Evolutionary conservation across 805 yeast species (phyloP).

Genomic region (Saccharomyces cerevisiae): DNA sequence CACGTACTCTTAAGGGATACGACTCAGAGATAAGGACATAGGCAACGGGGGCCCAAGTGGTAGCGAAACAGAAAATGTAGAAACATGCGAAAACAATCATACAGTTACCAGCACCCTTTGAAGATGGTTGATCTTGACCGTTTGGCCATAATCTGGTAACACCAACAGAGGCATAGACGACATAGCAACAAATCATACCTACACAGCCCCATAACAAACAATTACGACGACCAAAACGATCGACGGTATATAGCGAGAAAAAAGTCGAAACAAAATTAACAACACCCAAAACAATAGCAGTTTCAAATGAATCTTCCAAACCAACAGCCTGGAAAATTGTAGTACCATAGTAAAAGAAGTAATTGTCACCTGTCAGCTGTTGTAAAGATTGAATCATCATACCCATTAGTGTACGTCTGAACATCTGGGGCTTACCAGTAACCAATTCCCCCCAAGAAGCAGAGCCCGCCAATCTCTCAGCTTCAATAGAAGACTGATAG

Average conservation of each 20-base stretch:
- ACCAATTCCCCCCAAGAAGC: constrained; percentile 60
- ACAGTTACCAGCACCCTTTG: constrained; percentile 52
- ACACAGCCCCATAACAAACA: constrained; percentile 40
- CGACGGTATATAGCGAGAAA: constrained; percentile 42
- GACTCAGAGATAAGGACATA: constrained; percentile 57
- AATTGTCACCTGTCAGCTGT: constrained; percentile 60
- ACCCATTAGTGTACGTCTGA: constrained; percentile 44
- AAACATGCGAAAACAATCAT: constrained; percentile 63
- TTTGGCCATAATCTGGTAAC: constrained; percentile 36
- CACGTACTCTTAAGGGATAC: constrained; percentile 60
- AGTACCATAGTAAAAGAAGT: constrained; percentile 60
- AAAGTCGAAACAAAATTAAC: constrained; percentile 53
- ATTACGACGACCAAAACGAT: constrained; percentile 45
- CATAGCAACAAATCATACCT: constrained; percentile 40
- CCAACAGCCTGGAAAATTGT: constrained; percentile 56
- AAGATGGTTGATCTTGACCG: constrained; percentile 35
- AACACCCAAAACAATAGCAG: constrained; percentile 50
- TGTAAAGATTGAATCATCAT: constrained; percentile 51
- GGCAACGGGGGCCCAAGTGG: constrained; percentile 64
- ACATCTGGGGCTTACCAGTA: constrained; percentile 59
- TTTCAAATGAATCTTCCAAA: constrained; percentile 47
- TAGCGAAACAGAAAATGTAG: constrained; percentile 60
- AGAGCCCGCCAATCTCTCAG: constrained; percentile 51
- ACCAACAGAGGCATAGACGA: constrained; percentile 51
- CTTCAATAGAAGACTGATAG: constrained; percentile 52